Base-by-base conservation (phyloP, 2,329 filamentous ascomycete genomes). In the Colletotrichum noveboracense region DNA sequence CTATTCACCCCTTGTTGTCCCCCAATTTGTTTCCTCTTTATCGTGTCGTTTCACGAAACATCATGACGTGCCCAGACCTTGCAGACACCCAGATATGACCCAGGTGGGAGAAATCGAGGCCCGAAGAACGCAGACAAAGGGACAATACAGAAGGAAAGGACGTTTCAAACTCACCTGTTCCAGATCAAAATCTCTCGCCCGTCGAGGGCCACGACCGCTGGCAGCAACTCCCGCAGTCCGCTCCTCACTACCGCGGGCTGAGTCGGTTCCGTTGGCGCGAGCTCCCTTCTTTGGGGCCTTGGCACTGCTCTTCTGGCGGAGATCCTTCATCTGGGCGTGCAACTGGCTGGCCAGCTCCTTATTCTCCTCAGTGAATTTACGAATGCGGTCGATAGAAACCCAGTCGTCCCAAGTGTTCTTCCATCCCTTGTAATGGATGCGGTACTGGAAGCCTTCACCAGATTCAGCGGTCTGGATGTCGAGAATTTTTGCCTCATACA, bases 321-420 rank as follows among this genome's bases (percentile, higher is more conserved):
- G 89, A 70, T 87, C 86, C 80, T 92, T 93, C 86, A 92, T 89
- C 84, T 95, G 93, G 74, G 92, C 90, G 80, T 93, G 90, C 34
- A 96, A 89, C 84, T 94, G 93, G 71, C 89, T 88, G 26, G 96
- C 96, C 48, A 99, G 91, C 83, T 98, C 95, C 82, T 95, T 95
- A 86, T 98, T 98, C 86, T 98, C 97, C 72, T 98, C 95, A 67
- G 93, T 98, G 83, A 96, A 94, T 87, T 98, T 98, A 82, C 96
- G 94, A 76, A 99, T 93, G 79, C 97, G 95, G 84, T 98, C 96
- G 85, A 96, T 93, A 26, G 95, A 92, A 60, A 98, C 97, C 96
- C 96, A 98, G 87, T 99, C 97, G 87, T 99, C 97, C 97, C 97
- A 99, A 90, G 96, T 98, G 85, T 96, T 96, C 89, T 99, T 99